A percentile compares a stretch with the other conserved stretches of the same genome.
Evolutionary conservation across 495 filamentous ascomycete genomes (phyloP).

Genomic region (Halenospora varia): DNA sequence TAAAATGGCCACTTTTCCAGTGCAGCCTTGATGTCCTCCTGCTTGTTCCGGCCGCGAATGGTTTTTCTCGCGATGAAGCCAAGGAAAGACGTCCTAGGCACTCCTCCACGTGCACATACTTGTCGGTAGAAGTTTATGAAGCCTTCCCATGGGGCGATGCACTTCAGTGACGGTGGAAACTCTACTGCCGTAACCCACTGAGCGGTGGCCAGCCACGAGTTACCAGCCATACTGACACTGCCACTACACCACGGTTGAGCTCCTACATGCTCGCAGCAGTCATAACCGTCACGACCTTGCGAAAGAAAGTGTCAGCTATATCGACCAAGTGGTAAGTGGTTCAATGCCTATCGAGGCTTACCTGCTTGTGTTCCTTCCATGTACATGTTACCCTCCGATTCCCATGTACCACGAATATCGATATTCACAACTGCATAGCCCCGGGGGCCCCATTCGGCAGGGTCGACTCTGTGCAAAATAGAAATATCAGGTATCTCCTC

Average conservation of each 20-base stretch:
- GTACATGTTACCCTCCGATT: slow-evolving; percentile 33
- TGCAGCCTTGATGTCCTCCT: slow-evolving; percentile 34
- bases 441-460: not conserved
- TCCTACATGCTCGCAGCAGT: slow-evolving; percentile 6
- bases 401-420: slow-evolving; percentile 35
- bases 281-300: slow-evolving; percentile 15
- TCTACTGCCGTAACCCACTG: slow-evolving; percentile 37
- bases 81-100: no score
- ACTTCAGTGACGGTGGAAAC: slow-evolving; percentile 34
- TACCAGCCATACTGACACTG: slow-evolving; percentile 36
- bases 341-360: slow-evolving; percentile 10
- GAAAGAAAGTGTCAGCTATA: no score
- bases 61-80: no score
- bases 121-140: slow-evolving; percentile 38
- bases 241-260: slow-evolving; percentile 42
- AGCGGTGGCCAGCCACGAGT: slow-evolving; percentile 30
- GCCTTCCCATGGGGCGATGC: slow-evolving; percentile 43
- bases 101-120: slow-evolving; percentile 32
- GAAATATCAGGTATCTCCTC: not conserved
- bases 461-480: not conserved
- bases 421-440: no score
- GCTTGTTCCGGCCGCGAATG: no score
- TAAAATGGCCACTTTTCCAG: slow-evolving; percentile 20
- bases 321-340: no score
- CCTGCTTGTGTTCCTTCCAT: slow-evolving; percentile 36